Evolutionary conservation across 116 monocot genomes (phyloP), one percentile per base, ranked within the genome.

Genomic region (Iris pallida): DNA sequence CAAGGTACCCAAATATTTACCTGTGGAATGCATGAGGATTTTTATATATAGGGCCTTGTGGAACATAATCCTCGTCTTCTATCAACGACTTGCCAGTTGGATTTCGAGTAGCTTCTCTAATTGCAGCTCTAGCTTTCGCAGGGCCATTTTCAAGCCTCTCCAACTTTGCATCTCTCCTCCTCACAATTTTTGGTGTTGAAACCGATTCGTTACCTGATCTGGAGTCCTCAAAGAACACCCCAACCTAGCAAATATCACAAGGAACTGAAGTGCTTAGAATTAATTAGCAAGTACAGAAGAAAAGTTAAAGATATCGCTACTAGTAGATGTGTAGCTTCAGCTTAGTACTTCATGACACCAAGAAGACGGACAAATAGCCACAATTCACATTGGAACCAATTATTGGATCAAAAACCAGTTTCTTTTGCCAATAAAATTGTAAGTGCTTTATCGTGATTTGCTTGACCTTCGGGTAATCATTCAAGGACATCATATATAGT

Each of bases 21-120:
- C 83, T 61, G 44, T 93, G 86, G 77, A 93, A 93, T 51, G 81
- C 86, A 65, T 74, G 6, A 7, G 89, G 72, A 75, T 89, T 89
- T 48, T 83, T 62, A 58, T 93, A 93, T 8, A 80, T 12, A 13
- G 93, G 89, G 6, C 93, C 93, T 18, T 54, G 58, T 8, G 93
- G 93, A 41, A 83, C 68, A 46, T 89, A 89, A 20, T 89, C 89
- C 57, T 55, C 67, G 55, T 84, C 89, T 9, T 55, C 55, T 41
- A 71, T 12, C 7, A 42, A n/a, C 0, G 65, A 47, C 56, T 64
- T 52, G n/a, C 57, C 48, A 42, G 65, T 81, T 12, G 47, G 61
- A 5, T 63, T 76, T 41, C 42, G 61, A 20, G 75, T 59, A n/a
- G 82, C 91, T 71, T 72, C 61, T 64, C 47, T 83, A 19, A 95